These are phyloP conservation scores for Lasiosphaeris hirsuta DNA, from an alignment of 495 filamentous ascomycete genomes.

Conservation along the genomic window DNA sequence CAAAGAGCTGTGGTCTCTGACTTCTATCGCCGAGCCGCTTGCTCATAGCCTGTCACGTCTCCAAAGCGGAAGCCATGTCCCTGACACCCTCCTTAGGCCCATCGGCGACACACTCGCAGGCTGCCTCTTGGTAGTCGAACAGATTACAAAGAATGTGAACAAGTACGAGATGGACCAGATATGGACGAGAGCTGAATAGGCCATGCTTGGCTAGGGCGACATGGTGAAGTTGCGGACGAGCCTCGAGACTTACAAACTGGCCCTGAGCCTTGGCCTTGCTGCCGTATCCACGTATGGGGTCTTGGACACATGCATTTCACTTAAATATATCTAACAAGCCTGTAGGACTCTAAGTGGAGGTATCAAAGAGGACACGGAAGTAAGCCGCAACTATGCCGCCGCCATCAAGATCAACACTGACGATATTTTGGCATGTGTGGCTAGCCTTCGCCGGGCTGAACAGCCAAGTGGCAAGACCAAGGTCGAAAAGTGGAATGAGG, in stretches of 20 bases:
- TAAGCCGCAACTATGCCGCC: background rate
- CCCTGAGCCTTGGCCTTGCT: slow-evolving; percentile 6
- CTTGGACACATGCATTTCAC: background rate
- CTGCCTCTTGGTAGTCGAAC: slow-evolving; percentile 5
- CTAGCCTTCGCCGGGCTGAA: background rate
- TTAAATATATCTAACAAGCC: background rate
- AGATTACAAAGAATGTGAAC: slow-evolving; percentile 9
- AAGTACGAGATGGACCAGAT: slow-evolving; percentile 2
- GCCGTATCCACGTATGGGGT: background rate
- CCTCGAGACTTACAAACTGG: slow-evolving; percentile 2
- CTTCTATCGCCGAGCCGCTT: background rate
- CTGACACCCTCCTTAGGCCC: background rate
- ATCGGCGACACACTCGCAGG: background rate
- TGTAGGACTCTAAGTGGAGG: background rate
- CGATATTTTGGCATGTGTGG: slow-evolving; percentile 10
- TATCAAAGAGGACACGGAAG: slow-evolving; percentile 9
- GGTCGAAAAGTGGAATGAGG: slow-evolving; percentile 12
- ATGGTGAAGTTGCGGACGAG: slow-evolving; percentile 6
- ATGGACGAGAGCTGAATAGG: background rate
- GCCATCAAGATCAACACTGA: slow-evolving; percentile 13
- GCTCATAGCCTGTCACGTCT: background rate
- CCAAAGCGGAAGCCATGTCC: background rate
- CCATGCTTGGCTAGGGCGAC: slow-evolving; percentile 10
- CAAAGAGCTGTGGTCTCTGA: slow-evolving; percentile 3
- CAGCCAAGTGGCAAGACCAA: background rate